phyloP scores from a whole-genome alignment of 2,329 filamentous ascomycete species.

The Ilyonectria destructans region DNA sequence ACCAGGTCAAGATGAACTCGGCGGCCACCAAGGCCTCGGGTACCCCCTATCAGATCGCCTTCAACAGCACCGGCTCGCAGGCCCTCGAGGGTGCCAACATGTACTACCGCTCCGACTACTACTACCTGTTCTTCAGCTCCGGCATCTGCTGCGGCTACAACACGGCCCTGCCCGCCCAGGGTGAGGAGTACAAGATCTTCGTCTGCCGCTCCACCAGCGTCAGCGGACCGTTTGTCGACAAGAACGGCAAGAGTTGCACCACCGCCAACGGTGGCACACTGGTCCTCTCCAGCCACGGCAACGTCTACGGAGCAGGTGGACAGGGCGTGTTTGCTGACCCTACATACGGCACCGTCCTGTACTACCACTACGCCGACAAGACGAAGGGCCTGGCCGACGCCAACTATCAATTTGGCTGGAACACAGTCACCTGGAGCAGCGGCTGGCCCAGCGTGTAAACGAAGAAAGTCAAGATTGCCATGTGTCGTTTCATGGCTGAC shows the following conservation, averaged over 20 bases:
- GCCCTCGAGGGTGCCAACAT: conserved; percentile 72
- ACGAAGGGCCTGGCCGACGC: conserved; percentile 67
- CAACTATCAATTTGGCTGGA: conserved; percentile 64
- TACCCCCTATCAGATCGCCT: conserved; percentile 65
- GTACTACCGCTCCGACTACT: conserved; percentile 70
- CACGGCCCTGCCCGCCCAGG: conserved; percentile 64
- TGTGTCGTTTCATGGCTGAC: conserved; percentile 5
- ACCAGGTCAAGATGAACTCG: conserved; percentile 68
- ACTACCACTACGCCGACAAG: conserved; percentile 76
- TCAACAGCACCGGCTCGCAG: conserved; percentile 64
- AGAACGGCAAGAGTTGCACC: conserved; percentile 68
- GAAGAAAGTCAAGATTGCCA: neutral
- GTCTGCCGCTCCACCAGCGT: conserved; percentile 72
- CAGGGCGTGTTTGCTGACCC: conserved; percentile 41
- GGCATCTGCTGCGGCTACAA: conserved; percentile 77
- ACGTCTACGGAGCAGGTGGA: conserved; percentile 33
- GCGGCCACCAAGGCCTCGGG: conserved; percentile 50
- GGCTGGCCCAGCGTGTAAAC: conserved; percentile 62
- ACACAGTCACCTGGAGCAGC: conserved; percentile 58
- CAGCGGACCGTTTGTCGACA: conserved; percentile 72
- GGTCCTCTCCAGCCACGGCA: conserved; percentile 33
- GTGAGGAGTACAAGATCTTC: conserved; percentile 77
- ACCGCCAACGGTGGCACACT: conserved; percentile 56
- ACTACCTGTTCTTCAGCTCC: conserved; percentile 76
- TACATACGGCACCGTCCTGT: conserved; percentile 68